These are phyloP conservation scores for Penicillium robsamsonii DNA, from an alignment of 495 filamentous ascomycete genomes.

Conservation along the genomic window DNA sequence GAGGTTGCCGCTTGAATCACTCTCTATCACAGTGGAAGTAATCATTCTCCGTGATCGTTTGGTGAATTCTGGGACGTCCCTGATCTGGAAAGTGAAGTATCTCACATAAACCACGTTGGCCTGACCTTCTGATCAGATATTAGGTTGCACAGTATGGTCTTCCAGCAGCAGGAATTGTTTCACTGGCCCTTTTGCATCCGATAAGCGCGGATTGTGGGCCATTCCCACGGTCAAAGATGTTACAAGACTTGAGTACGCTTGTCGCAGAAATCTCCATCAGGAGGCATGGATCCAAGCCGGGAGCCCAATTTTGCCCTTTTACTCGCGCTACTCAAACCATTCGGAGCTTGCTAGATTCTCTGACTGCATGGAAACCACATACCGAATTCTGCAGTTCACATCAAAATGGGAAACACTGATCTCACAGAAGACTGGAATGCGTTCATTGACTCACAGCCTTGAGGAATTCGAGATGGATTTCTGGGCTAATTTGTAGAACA, in stretches of 20 bases:
- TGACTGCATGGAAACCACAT: constrained; percentile 14
- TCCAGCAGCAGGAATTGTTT: constrained; percentile 38
- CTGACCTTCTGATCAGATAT: background rate
- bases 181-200: constrained; percentile 32
- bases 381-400: constrained; percentile 8
- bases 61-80: constrained; percentile 36
- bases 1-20: constrained; percentile 30
- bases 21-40: constrained; percentile 32
- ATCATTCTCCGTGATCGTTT: constrained; percentile 37
- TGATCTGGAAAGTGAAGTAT: constrained; percentile 38
- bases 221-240: constrained; percentile 23
- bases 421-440: constrained; percentile 26
- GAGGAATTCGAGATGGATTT: constrained; percentile 31
- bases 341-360: constrained; percentile 29
- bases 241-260: constrained; percentile 36
- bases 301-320: constrained; percentile 36
- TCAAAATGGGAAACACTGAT: constrained; percentile 1
- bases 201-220: constrained; percentile 5
- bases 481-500: constrained; percentile 31
- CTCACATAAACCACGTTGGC: background rate
- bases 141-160: constrained; percentile 38
- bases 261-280: constrained; percentile 34
- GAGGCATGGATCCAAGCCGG: constrained; percentile 30
- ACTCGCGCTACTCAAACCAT: constrained; percentile 31
- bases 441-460: constrained; percentile 28